Evolutionary conservation across 2,329 filamentous ascomycete genomes (phyloP).

Genomic region (Aspergillus thermomutatus): DNA sequence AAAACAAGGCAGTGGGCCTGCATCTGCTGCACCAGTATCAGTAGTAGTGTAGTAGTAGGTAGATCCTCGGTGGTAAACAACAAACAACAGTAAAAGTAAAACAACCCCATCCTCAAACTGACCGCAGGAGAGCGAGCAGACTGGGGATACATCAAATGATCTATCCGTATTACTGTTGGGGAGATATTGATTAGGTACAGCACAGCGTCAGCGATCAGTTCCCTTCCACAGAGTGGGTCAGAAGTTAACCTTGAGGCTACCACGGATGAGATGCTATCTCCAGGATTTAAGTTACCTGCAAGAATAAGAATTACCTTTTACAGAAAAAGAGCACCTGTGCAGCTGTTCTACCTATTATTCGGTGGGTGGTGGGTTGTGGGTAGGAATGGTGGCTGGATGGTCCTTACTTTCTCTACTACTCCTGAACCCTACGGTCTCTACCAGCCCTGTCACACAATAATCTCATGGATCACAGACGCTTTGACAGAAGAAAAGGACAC

Average conservation of each 20-base stretch:
- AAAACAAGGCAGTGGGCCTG: conserved; percentile 2
- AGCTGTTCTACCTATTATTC: neutral
- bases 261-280: neutral
- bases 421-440: too few species aligned
- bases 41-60: too few species aligned
- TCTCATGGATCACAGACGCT: too few species aligned
- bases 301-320: neutral
- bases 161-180: neutral
- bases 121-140: too few species aligned
- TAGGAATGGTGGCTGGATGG: neutral
- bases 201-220: neutral
- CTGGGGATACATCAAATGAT: neutral
- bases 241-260: neutral
- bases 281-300: neutral
- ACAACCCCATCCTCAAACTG: too few species aligned
- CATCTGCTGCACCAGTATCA: neutral
- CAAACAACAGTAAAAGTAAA: too few species aligned
- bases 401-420: neutral
- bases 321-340: neutral
- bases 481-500: neutral
- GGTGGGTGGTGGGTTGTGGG: neutral
- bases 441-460: too few species aligned
- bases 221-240: neutral
- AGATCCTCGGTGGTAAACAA: neutral
- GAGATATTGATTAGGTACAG: too few species aligned